Conservation (phyloP, 2,329 filamentous ascomycete genomes). For the Aspergillus novoparasiticus region DNA sequence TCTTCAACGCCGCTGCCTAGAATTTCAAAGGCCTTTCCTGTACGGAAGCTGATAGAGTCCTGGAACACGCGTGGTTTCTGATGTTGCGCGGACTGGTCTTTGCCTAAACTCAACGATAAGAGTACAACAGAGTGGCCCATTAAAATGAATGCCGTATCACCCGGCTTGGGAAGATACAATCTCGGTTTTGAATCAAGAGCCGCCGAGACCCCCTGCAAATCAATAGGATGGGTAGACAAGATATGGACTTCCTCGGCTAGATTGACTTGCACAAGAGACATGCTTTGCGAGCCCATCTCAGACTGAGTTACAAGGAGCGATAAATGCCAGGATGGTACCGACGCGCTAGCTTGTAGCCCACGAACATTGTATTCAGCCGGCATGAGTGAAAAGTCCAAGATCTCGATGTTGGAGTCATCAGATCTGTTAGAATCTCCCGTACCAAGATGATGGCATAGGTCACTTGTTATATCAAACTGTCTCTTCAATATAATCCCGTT, state of each 20-base stretch:
- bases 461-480: conserved; percentile 70
- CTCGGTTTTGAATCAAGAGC: conserved; percentile 55
- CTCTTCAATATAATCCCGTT: conserved; percentile 76
- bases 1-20: conserved; percentile 55
- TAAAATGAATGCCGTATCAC: conserved; percentile 77
- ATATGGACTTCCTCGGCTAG: conserved; percentile 60
- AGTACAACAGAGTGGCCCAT: conserved; percentile 79
- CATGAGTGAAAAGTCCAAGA: conserved; percentile 77
- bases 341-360: conserved; percentile 50
- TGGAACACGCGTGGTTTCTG: conserved; percentile 71
- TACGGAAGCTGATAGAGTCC: conserved; percentile 79
- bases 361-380: conserved; percentile 35
- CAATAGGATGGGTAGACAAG: conserved; percentile 68
- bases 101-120: conserved; percentile 68
- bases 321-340: conserved; percentile 55
- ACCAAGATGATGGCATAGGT: conserved; percentile 65
- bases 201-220: conserved; percentile 56
- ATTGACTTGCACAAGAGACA: conserved; percentile 73
- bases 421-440: conserved; percentile 55
- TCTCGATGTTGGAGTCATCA: conserved; percentile 64
- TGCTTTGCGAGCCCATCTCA: conserved; percentile 57
- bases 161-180: conserved; percentile 76
- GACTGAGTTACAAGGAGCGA: conserved; percentile 62
- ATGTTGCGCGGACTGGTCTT: conserved; percentile 73
- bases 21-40: conserved; percentile 52